Conservation (phyloP, 148 eudicot genomes). For the Vaccinium vitisidaea region DNA sequence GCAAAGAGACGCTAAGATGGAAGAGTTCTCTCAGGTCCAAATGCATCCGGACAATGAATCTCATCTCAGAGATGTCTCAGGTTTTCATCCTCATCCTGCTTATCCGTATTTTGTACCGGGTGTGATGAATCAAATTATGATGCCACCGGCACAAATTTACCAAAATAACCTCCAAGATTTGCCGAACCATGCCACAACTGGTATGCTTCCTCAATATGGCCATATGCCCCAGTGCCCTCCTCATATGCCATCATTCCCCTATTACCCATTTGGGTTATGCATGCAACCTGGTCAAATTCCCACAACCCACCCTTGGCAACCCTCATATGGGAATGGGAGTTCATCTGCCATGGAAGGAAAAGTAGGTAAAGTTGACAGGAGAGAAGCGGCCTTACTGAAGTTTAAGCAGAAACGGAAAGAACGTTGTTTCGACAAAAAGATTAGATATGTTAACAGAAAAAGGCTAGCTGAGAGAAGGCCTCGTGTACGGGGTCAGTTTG, state of each 20-base stretch:
- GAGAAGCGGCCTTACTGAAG: constrained; percentile 89
- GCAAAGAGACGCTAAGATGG: constrained; percentile 44
- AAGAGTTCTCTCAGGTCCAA: constrained; percentile 48
- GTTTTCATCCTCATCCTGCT: constrained; percentile 42
- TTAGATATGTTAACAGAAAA: constrained; percentile 87
- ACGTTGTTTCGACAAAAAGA: constrained; percentile 91
- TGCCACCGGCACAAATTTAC: constrained; percentile 48
- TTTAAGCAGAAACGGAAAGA: constrained; percentile 96
- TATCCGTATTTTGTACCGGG: constrained; percentile 77
- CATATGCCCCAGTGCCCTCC: constrained; percentile 58
- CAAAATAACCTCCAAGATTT: constrained; percentile 38
- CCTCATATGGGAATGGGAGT: constrained; percentile 51
- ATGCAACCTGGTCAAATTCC: constrained; percentile 70
- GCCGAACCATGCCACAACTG: constrained; percentile 36
- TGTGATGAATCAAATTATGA: constrained; percentile 67
- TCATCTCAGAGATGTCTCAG: constrained; percentile 38
- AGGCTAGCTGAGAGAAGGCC: constrained; percentile 86
- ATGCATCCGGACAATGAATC: constrained; percentile 46
- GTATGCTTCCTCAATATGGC: constrained; percentile 53
- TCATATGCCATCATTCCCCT: constrained; percentile 65
- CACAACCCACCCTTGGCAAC: constrained; percentile 51
- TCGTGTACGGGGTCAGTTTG: constrained; percentile 93
- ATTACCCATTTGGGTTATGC: constrained; percentile 57
- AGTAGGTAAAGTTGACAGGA: constrained; percentile 62
- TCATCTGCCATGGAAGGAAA: constrained; percentile 45